Evolutionary conservation across 768 basidiomycete species (phyloP).

Genomic region (Rhizopogon vinicolor): DNA sequence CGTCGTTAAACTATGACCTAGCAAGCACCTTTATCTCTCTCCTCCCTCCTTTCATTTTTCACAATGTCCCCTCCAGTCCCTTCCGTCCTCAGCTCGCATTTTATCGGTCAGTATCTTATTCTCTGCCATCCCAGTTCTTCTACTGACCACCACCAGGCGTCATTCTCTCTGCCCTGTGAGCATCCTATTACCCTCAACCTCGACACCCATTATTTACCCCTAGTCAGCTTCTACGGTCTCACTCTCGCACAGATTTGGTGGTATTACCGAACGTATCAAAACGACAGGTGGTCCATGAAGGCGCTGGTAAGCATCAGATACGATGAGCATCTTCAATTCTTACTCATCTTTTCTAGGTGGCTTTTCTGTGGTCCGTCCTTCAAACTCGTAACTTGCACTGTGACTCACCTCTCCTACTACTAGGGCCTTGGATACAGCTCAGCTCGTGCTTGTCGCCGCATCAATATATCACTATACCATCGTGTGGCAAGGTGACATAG

Average conservation of each 20-base stretch:
- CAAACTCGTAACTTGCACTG: neutral
- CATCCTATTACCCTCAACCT: neutral
- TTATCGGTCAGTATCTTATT: slow-evolving; percentile 14
- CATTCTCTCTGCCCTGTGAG: slow-evolving; percentile 28
- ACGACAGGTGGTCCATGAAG: slow-evolving; percentile 26
- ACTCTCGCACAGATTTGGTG: slow-evolving; percentile 30
- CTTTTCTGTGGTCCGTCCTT: slow-evolving; percentile 19
- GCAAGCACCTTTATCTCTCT: slow-evolving; percentile 1
- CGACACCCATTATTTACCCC: neutral
- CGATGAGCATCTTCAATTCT: neutral
- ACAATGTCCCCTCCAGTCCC: slow-evolving; percentile 11
- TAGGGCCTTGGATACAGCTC: slow-evolving; percentile 23
- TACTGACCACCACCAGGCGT: slow-evolving; percentile 20
- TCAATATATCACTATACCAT: slow-evolving; percentile 30
- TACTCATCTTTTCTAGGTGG: slow-evolving; percentile 14
- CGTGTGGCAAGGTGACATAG: slow-evolving; percentile 20
- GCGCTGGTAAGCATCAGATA: slow-evolving; percentile 18
- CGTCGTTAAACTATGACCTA: slow-evolving; percentile 16
- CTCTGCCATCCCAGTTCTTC: neutral
- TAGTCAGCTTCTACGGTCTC: slow-evolving; percentile 28
- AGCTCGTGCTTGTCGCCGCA: slow-evolving; percentile 23
- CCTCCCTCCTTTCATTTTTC: neutral
- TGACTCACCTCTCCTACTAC: neutral
- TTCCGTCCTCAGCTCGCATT: slow-evolving; percentile 22
- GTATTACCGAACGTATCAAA: slow-evolving; percentile 27